Percentiles rank a stretch among this genome's conserved stretches.
Conservation (phyloP, 352 stramenopile species). For the Peronospora tabacina region DNA sequence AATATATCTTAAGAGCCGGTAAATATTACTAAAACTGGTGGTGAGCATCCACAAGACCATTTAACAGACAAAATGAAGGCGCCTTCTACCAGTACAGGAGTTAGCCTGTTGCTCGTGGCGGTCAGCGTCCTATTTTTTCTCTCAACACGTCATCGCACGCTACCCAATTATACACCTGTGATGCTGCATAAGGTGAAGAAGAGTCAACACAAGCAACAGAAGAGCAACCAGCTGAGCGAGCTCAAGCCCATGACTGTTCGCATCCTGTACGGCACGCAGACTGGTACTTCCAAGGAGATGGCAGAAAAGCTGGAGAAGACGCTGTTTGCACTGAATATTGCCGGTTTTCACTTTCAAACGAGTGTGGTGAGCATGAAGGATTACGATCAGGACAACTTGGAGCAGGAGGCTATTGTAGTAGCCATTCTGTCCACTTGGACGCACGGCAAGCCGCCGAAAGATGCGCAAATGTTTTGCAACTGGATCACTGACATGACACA, state of each 20-base stretch:
- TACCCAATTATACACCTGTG: slow-evolving; percentile 1
- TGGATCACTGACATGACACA: slow-evolving; percentile 86
- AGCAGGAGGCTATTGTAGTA: slow-evolving; percentile 80
- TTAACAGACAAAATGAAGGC: slow-evolving; percentile 21
- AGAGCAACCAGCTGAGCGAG: slow-evolving; percentile 6
- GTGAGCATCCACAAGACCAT: too few species aligned
- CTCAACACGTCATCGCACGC: slow-evolving; percentile 18
- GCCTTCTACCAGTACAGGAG: slow-evolving; percentile 24
- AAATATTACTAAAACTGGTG: too few species aligned
- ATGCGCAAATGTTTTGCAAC: slow-evolving; percentile 68
- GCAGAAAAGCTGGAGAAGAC: slow-evolving; percentile 66
- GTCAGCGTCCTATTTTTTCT: slow-evolving; percentile 43
- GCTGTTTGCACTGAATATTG: slow-evolving; percentile 72
- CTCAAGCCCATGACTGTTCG: slow-evolving; percentile 48
- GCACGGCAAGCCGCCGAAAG: slow-evolving; percentile 61
- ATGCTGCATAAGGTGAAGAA: slow-evolving; percentile 16
- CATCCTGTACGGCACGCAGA: slow-evolving; percentile 85
- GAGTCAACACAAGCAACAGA: slow-evolving; percentile 12
- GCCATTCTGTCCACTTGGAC: slow-evolving; percentile 85
- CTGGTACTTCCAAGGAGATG: slow-evolving; percentile 71
- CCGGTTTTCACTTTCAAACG: slow-evolving; percentile 75
- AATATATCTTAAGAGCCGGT: too few species aligned
- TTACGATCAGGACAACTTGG: slow-evolving; percentile 86
- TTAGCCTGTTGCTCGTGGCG: slow-evolving; percentile 46
- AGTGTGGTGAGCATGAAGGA: slow-evolving; percentile 85